A percentile compares a stretch with the other conserved stretches of the same genome.
Evolutionary conservation across 805 yeast genomes (phyloP).

Genomic region (Suhomyces xylopsoci): DNA sequence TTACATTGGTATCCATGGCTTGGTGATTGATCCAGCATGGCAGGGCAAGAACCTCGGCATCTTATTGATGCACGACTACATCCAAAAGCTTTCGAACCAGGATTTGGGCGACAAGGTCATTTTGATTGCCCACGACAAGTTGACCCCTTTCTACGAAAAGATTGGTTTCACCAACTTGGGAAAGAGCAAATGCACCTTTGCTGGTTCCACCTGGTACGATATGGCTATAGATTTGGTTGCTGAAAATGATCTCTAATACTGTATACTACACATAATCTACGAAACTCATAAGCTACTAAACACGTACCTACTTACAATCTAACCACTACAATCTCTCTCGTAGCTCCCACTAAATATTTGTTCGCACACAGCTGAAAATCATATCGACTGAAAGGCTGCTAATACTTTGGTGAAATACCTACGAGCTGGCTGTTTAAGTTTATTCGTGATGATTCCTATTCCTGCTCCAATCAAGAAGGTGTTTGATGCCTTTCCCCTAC

Average conservation of each 20-base stretch:
- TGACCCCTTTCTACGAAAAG: conserved; percentile 74
- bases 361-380: neutral
- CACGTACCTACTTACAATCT: too few relatives aligned
- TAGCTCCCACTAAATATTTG: neutral
- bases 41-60: conserved; percentile 83
- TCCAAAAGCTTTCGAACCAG: conserved; percentile 85
- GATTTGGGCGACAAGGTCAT: conserved; percentile 77
- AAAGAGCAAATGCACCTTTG: conserved; percentile 55
- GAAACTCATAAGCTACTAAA: too few relatives aligned
- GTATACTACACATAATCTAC: neutral
- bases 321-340: too few relatives aligned
- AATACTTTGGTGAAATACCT: neutral
- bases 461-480: conserved; percentile 45
- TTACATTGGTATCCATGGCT: conserved; percentile 76
- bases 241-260: conserved; percentile 34
- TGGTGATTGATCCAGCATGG: conserved; percentile 73
- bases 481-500: conserved; percentile 52
- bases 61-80: conserved; percentile 78
- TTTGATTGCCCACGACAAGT: conserved; percentile 65
- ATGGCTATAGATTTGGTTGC: conserved; percentile 46
- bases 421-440: neutral
- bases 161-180: conserved; percentile 78
- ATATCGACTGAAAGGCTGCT: neutral
- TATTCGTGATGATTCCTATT: conserved; percentile 17
- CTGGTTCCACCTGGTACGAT: conserved; percentile 61